Evolutionary conservation across 495 filamentous ascomycete genomes (phyloP).

Genomic region (Hypoxylon fuscum): DNA sequence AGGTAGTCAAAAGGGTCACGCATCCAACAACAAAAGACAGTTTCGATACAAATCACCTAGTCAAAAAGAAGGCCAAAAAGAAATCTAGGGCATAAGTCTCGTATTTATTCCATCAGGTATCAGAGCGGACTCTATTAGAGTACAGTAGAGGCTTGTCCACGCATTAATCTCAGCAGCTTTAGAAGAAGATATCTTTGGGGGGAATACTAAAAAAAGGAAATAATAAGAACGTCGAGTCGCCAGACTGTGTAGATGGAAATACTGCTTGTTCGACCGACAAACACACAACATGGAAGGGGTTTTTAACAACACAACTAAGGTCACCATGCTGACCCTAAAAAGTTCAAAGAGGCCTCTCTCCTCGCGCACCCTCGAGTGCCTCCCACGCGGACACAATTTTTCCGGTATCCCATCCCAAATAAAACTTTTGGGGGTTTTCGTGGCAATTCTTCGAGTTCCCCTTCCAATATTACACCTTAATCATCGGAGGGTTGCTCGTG

Average conservation of each 20-base stretch:
- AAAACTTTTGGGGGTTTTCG: slow-evolving; percentile 24
- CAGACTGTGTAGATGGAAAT: slow-evolving; percentile 43
- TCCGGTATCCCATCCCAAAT: slow-evolving; percentile 36
- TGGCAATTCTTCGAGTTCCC: slow-evolving; percentile 27
- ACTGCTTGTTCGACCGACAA: slow-evolving; percentile 45
- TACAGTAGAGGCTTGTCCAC: slow-evolving; percentile 44
- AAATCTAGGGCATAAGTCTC: slow-evolving; percentile 46
- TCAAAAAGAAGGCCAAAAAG: slow-evolving; percentile 4
- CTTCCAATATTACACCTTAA: slow-evolving; percentile 14
- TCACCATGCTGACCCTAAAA: slow-evolving; percentile 28
- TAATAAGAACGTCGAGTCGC: slow-evolving; percentile 47
- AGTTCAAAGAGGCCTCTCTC: slow-evolving; percentile 36
- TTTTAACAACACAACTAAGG: slow-evolving; percentile 31
- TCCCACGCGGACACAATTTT: slow-evolving; percentile 27
- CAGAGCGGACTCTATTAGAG: slow-evolving; percentile 58
- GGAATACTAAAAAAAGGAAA: slow-evolving; percentile 53
- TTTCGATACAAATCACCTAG: slow-evolving; percentile 14
- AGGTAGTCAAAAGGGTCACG: too few relatives aligned
- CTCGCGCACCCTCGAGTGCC: slow-evolving; percentile 26
- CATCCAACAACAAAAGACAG: not conserved
- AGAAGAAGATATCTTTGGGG: slow-evolving; percentile 43
- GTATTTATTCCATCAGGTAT: slow-evolving; percentile 56
- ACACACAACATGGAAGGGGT: slow-evolving; percentile 42
- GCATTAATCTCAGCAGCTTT: slow-evolving; percentile 49
- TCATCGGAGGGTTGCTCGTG: slow-evolving; percentile 26